Percentiles rank a stretch among this genome's conserved stretches.
Conservation (phyloP, 2,329 filamentous ascomycete species). For the Ophiocordyceps camponoti-saundersi region DNA sequence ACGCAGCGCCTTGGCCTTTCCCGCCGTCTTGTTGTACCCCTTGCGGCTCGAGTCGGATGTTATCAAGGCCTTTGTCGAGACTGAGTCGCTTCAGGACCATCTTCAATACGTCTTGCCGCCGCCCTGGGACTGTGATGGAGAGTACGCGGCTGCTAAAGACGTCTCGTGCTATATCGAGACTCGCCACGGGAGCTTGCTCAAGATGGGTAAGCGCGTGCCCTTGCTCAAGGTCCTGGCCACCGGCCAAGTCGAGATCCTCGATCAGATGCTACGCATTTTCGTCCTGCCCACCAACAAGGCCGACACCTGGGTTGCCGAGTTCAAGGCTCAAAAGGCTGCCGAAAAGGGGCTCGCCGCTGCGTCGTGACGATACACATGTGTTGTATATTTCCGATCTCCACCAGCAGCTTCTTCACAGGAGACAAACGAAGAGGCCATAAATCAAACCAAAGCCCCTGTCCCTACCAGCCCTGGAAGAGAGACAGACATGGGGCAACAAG, state of each 20-base stretch:
- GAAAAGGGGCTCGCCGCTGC: slow-evolving; percentile 11
- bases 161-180: slow-evolving; percentile 92
- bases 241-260: slow-evolving; percentile 73
- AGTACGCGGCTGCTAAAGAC: slow-evolving; percentile 16
- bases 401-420: background rate
- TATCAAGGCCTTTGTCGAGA: slow-evolving; percentile 72
- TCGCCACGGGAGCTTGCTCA: slow-evolving; percentile 59
- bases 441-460: background rate
- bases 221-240: slow-evolving; percentile 57
- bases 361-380: too few relatives aligned
- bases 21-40: slow-evolving; percentile 73
- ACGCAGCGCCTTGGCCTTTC: slow-evolving; percentile 55
- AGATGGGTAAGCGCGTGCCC: slow-evolving; percentile 72
- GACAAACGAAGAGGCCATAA: background rate
- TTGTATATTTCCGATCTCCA: background rate
- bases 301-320: slow-evolving; percentile 63
- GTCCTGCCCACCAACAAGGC: slow-evolving; percentile 60
- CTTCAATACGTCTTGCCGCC: slow-evolving; percentile 72
- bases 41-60: slow-evolving; percentile 72
- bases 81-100: slow-evolving; percentile 58
- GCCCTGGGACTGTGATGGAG: slow-evolving; percentile 58
- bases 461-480: background rate
- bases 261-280: slow-evolving; percentile 69
- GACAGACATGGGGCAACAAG: background rate
- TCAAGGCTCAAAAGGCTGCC: slow-evolving; percentile 55